phyloP scores from a whole-genome alignment of 2,329 filamentous ascomycete genomes.

The Acrocalymma vagum region DNA sequence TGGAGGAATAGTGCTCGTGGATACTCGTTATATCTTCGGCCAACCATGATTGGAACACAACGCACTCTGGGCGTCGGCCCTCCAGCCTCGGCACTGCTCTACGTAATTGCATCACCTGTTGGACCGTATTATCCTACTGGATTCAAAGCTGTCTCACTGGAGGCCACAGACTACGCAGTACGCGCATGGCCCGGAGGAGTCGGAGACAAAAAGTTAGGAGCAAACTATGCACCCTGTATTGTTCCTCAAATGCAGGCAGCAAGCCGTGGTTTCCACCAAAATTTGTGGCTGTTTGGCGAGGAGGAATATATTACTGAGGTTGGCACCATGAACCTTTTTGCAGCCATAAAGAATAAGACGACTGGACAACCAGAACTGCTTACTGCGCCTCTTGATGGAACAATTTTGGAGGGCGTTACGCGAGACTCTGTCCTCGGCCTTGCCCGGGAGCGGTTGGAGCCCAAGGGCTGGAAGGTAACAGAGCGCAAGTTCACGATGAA shows the following conservation, averaged over 20 bases:
- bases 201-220: conserved; percentile 97
- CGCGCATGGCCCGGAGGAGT: conserved; percentile 98
- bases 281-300: conserved; percentile 95
- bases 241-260: conserved; percentile 94
- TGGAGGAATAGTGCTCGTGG: conserved; percentile 64
- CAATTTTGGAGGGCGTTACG: conserved; percentile 94
- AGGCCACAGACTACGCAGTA: conserved; percentile 95
- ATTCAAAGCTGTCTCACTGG: conserved; percentile 95
- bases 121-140: conserved; percentile 98
- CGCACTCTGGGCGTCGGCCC: conserved; percentile 90
- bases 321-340: conserved; percentile 98
- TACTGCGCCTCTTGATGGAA: conserved; percentile 95
- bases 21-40: conserved; percentile 94
- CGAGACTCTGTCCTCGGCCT: conserved; percentile 89
- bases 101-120: conserved; percentile 94
- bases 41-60: conserved; percentile 97
- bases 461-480: conserved; percentile 85
- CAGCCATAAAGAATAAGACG: conserved; percentile 82
- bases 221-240: conserved; percentile 99
- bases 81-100: conserved; percentile 91
- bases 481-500: conserved; percentile 95
- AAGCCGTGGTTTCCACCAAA: conserved; percentile 94
- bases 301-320: conserved; percentile 97
- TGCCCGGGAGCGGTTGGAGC: conserved; percentile 81
- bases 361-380: conserved; percentile 91